Evolutionary conservation across 345 rosid species (phyloP), one percentile per base, ranked within the genome.

Genomic region (Anacardium occidentale): DNA sequence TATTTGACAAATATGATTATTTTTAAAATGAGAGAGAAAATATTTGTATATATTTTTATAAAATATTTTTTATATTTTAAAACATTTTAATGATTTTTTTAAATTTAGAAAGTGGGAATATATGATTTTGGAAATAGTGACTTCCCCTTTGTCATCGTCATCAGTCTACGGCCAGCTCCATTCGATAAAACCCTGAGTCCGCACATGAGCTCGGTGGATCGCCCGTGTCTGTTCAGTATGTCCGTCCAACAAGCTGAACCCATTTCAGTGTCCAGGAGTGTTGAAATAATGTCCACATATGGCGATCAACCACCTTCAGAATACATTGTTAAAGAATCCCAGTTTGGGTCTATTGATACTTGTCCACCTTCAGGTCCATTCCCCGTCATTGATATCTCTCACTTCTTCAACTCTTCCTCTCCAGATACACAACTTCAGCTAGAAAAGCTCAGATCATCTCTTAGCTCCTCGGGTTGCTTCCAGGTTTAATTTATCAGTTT

Each of bases 401-500:
- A 72, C 20, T 71, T 64, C n/a, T 73, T 67, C 44, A 13, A 76
- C 4, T 54, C 70, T 21, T 52, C 61, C 25, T 59, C 58, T 3
- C 47, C n/a, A 47, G 66, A 70, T 15, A 24, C 70, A 0, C 75
- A 69, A 2, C 64, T 13, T 42, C 82, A 80, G 20, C 79, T 77
- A 2, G 29, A 68, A 9, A 79, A 80, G 68, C 85, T 85, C 54
- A 81, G 48, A 58, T 75, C 74, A 2, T 64, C 78, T 74, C 83
- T 83, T 65, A 63, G 42, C 76, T 77, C 85, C 0, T 62, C 42
- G 2, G 86, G 89, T 0, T 83, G 83, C 82, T 85, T 85, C 79
- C 89, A 85, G 85, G 86, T 85, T 71, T 50, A 50, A 15, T 34
- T 8, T 64, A 10, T 7, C 3, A 47, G 42, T 48, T 24, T 9